Conservation (phyloP, 148 eudicot genomes). For the Suaeda aralocaspica region DNA sequence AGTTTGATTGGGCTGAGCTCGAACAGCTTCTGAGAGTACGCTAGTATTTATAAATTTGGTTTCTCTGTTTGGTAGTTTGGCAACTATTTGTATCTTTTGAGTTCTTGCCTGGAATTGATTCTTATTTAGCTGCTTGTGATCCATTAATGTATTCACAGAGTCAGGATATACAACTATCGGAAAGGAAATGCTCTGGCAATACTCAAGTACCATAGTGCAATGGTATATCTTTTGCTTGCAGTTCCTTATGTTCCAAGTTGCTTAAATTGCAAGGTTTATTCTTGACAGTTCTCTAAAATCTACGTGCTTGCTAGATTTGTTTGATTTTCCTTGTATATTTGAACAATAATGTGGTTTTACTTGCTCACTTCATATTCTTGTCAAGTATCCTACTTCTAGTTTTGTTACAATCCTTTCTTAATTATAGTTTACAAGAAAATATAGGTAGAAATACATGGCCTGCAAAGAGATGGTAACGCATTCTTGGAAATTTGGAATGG, state of each 20-base stretch:
- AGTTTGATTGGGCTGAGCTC: too few relatives aligned
- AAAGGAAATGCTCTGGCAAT: conserved; percentile 84
- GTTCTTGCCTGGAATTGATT: conserved; percentile 4
- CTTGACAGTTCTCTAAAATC: background rate
- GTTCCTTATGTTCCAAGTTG: background rate
- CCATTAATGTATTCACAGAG: conserved; percentile 36
- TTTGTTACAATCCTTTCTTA: background rate
- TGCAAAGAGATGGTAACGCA: background rate
- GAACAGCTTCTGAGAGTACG: background rate
- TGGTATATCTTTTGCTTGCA: conserved; percentile 36
- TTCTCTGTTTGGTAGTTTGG: background rate
- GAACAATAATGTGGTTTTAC: background rate
- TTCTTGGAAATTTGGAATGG: background rate
- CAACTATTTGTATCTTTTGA: background rate
- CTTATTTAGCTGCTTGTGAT: background rate
- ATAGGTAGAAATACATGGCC: background rate
- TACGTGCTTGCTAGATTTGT: background rate
- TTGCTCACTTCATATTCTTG: background rate
- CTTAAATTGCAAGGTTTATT: background rate
- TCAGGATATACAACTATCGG: conserved; percentile 73
- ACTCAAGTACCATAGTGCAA: conserved; percentile 70
- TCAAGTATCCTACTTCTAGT: background rate
- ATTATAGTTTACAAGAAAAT: too few relatives aligned
- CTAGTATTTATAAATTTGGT: background rate
- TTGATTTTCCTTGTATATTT: background rate